Conservation (phyloP, 202 grass and related monocot species). For the Digitaria exilis region DNA sequence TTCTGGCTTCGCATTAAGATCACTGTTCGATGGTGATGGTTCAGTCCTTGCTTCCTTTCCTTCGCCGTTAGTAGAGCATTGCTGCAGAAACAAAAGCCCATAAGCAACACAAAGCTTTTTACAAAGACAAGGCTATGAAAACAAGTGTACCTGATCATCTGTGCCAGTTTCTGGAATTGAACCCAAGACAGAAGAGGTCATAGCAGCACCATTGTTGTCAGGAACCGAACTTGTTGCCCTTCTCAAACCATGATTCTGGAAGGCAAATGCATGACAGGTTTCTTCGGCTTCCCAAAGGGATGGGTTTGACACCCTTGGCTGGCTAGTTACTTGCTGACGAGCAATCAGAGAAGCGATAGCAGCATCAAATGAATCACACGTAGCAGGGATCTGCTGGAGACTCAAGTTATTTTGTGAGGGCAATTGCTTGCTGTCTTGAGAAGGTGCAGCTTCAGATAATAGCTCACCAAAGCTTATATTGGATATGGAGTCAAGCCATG, state of each 20-base stretch:
- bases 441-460: conserved; percentile 62
- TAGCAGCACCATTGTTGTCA: conserved; percentile 31
- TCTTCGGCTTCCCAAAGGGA: conserved; percentile 95
- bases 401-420: conserved; percentile 56
- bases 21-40: neutral
- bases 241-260: conserved; percentile 48
- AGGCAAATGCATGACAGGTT: conserved; percentile 82
- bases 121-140: conserved; percentile 10
- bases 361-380: conserved; percentile 95
- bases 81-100: conserved; percentile 36
- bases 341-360: conserved; percentile 79
- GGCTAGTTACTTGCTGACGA: conserved; percentile 53
- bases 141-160: conserved; percentile 47
- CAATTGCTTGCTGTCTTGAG: conserved; percentile 57
- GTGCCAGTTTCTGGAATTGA: conserved; percentile 43
- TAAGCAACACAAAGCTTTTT: conserved; percentile 15
- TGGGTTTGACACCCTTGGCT: conserved; percentile 43
- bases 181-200: conserved; percentile 15
- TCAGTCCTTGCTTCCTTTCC: neutral
- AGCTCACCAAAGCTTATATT: conserved; percentile 93
- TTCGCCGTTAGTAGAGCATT: conserved; percentile 16
- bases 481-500: conserved; percentile 81
- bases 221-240: conserved; percentile 24
- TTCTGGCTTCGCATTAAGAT: conserved; percentile 33
- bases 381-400: conserved; percentile 61